Base-by-base conservation (phyloP, 169 alveolate genomes). In the Plasmodium vinckei region DNA sequence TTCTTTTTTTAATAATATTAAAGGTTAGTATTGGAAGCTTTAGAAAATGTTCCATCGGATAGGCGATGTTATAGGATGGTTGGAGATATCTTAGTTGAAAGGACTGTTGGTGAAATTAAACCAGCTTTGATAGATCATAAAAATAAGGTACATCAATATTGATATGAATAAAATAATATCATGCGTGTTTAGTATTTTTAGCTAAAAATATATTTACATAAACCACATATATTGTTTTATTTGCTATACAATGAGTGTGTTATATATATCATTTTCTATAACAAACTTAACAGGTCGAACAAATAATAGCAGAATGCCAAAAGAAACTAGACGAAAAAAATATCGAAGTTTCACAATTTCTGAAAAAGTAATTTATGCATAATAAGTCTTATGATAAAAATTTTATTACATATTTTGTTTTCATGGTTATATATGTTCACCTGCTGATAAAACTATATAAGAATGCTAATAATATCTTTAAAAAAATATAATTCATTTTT, bases 21-120 rank as follows among this genome's bases (percentile, higher is more conserved):
- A 72, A 94, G 97, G 61, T 92, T 96, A 51, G 98, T 97, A 25
- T 75, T 97, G 53, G 95, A 97, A 72, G 97, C 97, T 19, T 88
- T 94, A 61, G 94, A 88, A 60, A 92, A 94, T 75, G 93, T 95
- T 17, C 96, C 95, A 9, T 91, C 94, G 5, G 96, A 95, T 49
- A 89, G 98, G 53, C 73, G 97, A 69, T 96, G 98, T 71, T 96
- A 93, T 68, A 94, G 98, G 77, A 95, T 96, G 82, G 93, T 96
- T 56, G 98, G 98, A 9, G 96, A 96, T 21, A 97, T 97, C 15
- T 93, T 97, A 73, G 97, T 97, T 10, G 98, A 97, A 86, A 94
- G 97, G 25, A 94, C 96, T 1, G 98, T 97, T 9, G 95, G 92
- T 10, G 98, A 96, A 23, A 96, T 96, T 42, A 94, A 92, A 67